Evolutionary conservation across 257 asterid species (phyloP), one percentile per base, ranked within the genome.

Genomic region (Petunia axillaris): DNA sequence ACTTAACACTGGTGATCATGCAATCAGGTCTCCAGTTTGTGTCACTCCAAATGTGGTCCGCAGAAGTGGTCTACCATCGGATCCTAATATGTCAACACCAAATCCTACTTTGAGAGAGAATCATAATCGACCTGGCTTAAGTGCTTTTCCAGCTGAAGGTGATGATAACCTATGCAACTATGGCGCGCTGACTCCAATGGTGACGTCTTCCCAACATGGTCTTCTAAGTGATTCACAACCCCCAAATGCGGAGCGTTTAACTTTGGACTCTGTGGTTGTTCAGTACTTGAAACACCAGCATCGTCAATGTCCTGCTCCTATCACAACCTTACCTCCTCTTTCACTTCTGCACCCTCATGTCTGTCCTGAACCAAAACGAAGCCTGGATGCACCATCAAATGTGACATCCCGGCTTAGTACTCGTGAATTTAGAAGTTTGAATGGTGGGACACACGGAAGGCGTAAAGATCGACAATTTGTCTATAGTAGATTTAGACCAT

Each of bases 231-330:
- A 96, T 9, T 85, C 89, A 55, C 99, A 90, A 81, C 90, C 90
- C 79, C 85, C 90, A 16, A 87, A 80, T 66, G 60, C 86, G 11
- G 99, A 96, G 81, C 89, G 99, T 57, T 83, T 91, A 71, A 92
- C 97, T 40, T 85, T 96, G 88, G 99, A 96, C 83, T 94, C 99
- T 58, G 81, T 96, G 44, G 97, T 94, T 78, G 92, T 96, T 89
- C 99, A 96, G 85, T 94, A 88, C 86, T 88, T 96, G 86, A 96
- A 96, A 88, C 98, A 96, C 82, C 99, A 96, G 79, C 99, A 96
- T 87, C 97, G 98, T 63, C 98, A 96, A 76, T 96, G 99, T 85
- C 91, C 98, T 48, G 98, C 99, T 82, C 99, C 99, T 7, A 96
- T 96, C 83, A 96, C 99, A 63, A 96, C 99, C 73, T 87, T 96